A percentile compares a stretch with the other conserved stretches of the same genome.
Conservation (phyloP, 495 filamentous ascomycete genomes). For the Polyplosphaeria fusca region DNA sequence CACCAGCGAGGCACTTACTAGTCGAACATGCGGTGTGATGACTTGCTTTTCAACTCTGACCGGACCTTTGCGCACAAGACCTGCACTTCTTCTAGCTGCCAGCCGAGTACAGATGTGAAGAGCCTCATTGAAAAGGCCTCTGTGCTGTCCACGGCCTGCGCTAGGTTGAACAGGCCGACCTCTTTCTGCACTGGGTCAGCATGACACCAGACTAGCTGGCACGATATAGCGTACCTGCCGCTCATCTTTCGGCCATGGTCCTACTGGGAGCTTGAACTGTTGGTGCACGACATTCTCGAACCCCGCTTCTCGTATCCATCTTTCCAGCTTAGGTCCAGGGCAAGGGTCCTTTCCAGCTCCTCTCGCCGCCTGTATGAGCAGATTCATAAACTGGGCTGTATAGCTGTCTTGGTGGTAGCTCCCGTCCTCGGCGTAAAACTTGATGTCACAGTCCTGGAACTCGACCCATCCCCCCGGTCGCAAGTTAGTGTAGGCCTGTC, state of each 20-base stretch:
- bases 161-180: slow-evolving; percentile 26
- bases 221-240: slow-evolving; percentile 8
- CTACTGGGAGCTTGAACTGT: slow-evolving; percentile 20
- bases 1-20: slow-evolving; percentile 15
- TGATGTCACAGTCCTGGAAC: slow-evolving; percentile 27
- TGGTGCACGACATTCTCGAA: slow-evolving; percentile 32
- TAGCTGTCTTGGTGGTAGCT: slow-evolving; percentile 13
- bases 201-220: neutral
- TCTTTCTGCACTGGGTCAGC: slow-evolving; percentile 20
- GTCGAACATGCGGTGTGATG: slow-evolving; percentile 15
- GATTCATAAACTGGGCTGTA: slow-evolving; percentile 1
- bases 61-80: slow-evolving; percentile 23
- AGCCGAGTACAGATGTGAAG: slow-evolving; percentile 18
- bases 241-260: slow-evolving; percentile 28
- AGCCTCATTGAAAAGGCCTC: slow-evolving; percentile 29
- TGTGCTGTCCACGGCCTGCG: slow-evolving; percentile 16
- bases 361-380: slow-evolving; percentile 1
- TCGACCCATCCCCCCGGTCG: slow-evolving; percentile 28
- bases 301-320: slow-evolving; percentile 31
- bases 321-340: slow-evolving; percentile 20
- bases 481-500: slow-evolving; percentile 14
- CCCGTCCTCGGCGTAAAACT: slow-evolving; percentile 33
- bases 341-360: slow-evolving; percentile 17
- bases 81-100: slow-evolving; percentile 24
- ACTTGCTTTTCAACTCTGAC: slow-evolving; percentile 24